These are phyloP conservation scores for Rugosomyces carneus DNA, from an alignment of 1,284 basidiomycete genomes.

Conservation along the genomic window DNA sequence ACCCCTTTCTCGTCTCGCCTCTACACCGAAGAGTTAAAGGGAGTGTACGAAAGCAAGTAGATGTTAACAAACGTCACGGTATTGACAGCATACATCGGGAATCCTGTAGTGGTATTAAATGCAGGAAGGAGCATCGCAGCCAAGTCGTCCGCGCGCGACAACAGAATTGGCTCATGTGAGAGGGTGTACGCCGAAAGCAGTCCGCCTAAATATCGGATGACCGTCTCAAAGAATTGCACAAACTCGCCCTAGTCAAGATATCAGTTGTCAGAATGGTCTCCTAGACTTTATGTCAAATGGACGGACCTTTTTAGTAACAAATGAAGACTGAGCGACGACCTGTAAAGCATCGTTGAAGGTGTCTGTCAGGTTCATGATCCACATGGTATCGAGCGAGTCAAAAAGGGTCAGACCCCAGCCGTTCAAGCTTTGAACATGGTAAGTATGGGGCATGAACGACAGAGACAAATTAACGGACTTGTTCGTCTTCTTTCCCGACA, in stretches of 20 bases:
- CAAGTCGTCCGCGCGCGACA: conserved; percentile 51
- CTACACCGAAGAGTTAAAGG: conserved; percentile 17
- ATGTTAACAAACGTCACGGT: conserved; percentile 24
- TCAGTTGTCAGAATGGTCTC: conserved; percentile 28
- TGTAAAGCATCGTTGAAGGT: conserved; percentile 62
- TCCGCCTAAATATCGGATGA: conserved; percentile 28
- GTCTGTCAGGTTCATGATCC: conserved; percentile 43
- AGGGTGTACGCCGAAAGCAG: conserved; percentile 71
- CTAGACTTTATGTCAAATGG: conserved; percentile 38
- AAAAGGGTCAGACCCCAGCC: conserved; percentile 77
- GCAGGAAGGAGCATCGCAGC: conserved; percentile 46
- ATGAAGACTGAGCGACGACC: conserved; percentile 38
- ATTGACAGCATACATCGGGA: conserved; percentile 50
- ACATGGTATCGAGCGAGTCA: conserved; percentile 73
- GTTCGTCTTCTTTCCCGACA: conserved; percentile 34
- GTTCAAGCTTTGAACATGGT: conserved; percentile 45
- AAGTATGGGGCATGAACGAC: background rate
- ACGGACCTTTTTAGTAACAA: conserved; percentile 12
- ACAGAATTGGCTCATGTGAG: conserved; percentile 50
- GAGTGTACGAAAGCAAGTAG: background rate
- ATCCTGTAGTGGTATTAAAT: conserved; percentile 46
- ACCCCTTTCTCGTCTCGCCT: conserved; percentile 25
- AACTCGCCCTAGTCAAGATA: conserved; percentile 14
- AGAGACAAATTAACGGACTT: conserved; percentile 17
- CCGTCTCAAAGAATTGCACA: background rate